These are phyloP conservation scores for Tausonia pullulans DNA, from an alignment of 1,284 basidiomycete genomes.

Conservation along the genomic window DNA sequence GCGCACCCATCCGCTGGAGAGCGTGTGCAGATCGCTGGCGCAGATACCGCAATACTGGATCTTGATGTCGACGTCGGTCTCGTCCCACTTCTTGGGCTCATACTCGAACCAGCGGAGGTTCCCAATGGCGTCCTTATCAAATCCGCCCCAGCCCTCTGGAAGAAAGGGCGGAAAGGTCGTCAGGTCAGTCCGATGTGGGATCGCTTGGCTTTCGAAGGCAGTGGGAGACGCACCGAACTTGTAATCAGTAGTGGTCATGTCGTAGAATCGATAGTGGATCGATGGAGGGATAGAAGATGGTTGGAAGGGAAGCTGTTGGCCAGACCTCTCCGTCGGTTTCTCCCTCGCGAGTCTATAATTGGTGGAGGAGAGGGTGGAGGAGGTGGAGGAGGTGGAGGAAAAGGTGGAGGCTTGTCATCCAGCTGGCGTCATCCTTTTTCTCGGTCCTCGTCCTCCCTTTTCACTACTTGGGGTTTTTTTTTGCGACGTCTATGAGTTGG, in stretches of 20 bases:
- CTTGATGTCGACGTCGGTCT: conserved; percentile 32
- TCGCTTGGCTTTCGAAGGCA: not conserved
- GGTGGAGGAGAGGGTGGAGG: too few relatives aligned
- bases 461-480: too few relatives aligned
- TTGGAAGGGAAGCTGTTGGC: too few relatives aligned
- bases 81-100: conserved; percentile 31
- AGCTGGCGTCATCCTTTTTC: too few relatives aligned
- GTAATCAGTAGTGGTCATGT: not conserved
- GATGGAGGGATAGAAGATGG: too few relatives aligned
- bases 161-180: not conserved
- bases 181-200: not conserved
- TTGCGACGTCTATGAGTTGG: too few relatives aligned
- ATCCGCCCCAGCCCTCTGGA: conserved; percentile 28
- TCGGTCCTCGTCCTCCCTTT: too few relatives aligned
- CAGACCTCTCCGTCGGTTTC: too few relatives aligned
- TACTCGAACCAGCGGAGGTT: conserved; percentile 31
- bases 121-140: conserved; percentile 28
- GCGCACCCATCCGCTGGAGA: not conserved
- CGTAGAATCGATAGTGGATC: too few relatives aligned
- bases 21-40: conserved; percentile 20
- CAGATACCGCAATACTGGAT: conserved; percentile 31
- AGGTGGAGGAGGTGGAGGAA: too few relatives aligned
- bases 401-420: too few relatives aligned
- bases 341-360: too few relatives aligned
- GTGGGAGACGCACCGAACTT: conserved; percentile 17